Conservation (phyloP, 2,329 filamentous ascomycete species). For the Coniosporium tulheliwenetii region DNA sequence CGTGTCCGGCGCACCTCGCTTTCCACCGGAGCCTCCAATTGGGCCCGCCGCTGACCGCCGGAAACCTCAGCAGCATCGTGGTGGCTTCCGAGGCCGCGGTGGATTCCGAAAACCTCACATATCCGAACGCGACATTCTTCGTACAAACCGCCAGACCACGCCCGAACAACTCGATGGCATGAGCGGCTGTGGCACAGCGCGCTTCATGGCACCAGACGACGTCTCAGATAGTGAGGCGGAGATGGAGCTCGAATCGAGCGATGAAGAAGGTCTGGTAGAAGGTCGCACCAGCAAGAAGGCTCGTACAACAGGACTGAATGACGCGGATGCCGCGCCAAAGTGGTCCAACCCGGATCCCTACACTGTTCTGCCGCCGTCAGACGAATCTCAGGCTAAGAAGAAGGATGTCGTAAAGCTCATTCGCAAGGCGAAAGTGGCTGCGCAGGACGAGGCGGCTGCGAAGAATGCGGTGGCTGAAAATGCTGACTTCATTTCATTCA, state of each 20-base stretch:
- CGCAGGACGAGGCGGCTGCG: slow-evolving; percentile 29
- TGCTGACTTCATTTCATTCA: slow-evolving; percentile 77
- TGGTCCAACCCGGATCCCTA: slow-evolving; percentile 98
- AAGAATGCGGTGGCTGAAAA: slow-evolving; percentile 39
- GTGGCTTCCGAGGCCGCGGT: no score
- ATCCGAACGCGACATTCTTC: slow-evolving; percentile 25
- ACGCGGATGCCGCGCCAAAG: slow-evolving; percentile 38
- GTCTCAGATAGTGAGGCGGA: slow-evolving; percentile 20
- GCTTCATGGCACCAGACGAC: slow-evolving; percentile 24
- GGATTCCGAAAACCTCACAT: no score
- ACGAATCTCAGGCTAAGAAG: slow-evolving; percentile 58
- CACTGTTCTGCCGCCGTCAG: slow-evolving; percentile 66
- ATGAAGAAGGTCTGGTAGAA: slow-evolving; percentile 4
- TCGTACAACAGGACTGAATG: background rate
- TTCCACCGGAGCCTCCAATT: no score
- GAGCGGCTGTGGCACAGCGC: slow-evolving; percentile 17
- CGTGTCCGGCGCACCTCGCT: no score
- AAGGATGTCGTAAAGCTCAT: slow-evolving; percentile 83
- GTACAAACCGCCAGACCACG: slow-evolving; percentile 21
- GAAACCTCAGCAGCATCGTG: no score
- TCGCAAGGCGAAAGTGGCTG: slow-evolving; percentile 65
- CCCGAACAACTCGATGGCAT: slow-evolving; percentile 30
- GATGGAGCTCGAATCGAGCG: slow-evolving; percentile 13
- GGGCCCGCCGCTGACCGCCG: no score
- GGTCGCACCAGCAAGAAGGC: background rate